Evolutionary conservation across 805 yeast species (phyloP), one percentile per base, ranked within the genome.

Genomic region (Zygoascus biomembranicola): DNA sequence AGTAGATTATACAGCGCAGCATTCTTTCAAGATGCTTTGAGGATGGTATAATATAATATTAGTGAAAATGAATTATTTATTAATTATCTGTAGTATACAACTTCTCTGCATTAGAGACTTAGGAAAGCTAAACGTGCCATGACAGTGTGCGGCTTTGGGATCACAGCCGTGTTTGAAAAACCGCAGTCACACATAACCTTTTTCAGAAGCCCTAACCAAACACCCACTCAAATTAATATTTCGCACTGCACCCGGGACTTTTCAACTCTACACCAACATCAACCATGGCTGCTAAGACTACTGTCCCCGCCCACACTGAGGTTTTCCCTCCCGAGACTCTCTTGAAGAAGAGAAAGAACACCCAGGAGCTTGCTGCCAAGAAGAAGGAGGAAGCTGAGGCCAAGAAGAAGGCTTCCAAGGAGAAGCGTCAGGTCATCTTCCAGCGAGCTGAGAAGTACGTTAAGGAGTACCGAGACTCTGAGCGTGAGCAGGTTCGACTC

Each of bases 381-480:
- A 77, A 76, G 75, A 71, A 69, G 61, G 76, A 70, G 60, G 74
- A 77, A 64, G 73, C 74, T 66, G 77, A 73, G 59, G 70, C 63
- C 57, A 63, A 63, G 61, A 61, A 66, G 67, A 60, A 62, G 50
- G 62, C 66, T 57, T 55, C 58, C 59, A 55, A 59, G 58, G 61
- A 60, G 60, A 68, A 67, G 63, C 63, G 69, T 39, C 64, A 62
- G 72, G 84, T 82, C 69, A 81, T 85, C 77, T 85, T 84, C 76
- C 85, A 87, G 75, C 87, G 97, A 84, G 89, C 95, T 72, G 96
- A 94, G 80, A 89, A 90, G 79, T 90, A 90, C 90, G 84, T 85
- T 75, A 77, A 85, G 80, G 97, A 90, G 81, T 90, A 90, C 87
- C 81, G 79, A 69, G 89, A 85, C 67, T 88, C 92, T 72, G 95